Evolutionary conservation across 805 yeast species (phyloP).

Genomic region (Candida glaebosa): DNA sequence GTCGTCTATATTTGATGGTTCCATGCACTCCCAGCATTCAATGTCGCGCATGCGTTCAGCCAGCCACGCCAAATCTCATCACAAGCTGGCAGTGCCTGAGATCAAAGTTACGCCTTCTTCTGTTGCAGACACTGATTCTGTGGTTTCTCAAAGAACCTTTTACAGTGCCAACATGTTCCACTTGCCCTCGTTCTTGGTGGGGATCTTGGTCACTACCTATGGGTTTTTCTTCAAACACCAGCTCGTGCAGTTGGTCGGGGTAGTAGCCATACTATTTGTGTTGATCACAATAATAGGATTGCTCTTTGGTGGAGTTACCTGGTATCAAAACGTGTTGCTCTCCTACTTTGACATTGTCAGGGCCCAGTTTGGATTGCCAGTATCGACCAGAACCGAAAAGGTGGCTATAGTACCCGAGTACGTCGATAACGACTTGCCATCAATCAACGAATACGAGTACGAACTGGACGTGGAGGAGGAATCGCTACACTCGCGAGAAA

Average conservation of each 20-base stretch:
- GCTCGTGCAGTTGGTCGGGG: not conserved
- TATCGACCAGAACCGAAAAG: not conserved
- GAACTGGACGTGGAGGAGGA: conserved; percentile 1
- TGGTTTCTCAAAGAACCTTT: no score
- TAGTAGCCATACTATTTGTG: not conserved
- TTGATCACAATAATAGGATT: not conserved
- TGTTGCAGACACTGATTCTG: no score
- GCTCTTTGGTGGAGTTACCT: not conserved
- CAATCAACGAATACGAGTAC: not conserved
- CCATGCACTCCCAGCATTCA: not conserved
- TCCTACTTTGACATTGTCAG: not conserved
- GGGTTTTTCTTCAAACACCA: not conserved
- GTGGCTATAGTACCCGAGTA: no score
- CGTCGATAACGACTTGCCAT: not conserved
- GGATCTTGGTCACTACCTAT: not conserved
- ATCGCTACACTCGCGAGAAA: not conserved
- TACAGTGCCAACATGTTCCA: no score
- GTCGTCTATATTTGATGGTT: not conserved
- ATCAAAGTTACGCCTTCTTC: no score
- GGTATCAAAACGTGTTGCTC: not conserved
- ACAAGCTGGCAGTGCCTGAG: no score
- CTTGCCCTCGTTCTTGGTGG: not conserved
- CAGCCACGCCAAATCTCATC: not conserved
- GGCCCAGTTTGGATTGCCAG: not conserved
- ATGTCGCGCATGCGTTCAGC: not conserved